phyloP scores from a whole-genome alignment of 1,284 basidiomycete species.

The Abortiporus biennis region DNA sequence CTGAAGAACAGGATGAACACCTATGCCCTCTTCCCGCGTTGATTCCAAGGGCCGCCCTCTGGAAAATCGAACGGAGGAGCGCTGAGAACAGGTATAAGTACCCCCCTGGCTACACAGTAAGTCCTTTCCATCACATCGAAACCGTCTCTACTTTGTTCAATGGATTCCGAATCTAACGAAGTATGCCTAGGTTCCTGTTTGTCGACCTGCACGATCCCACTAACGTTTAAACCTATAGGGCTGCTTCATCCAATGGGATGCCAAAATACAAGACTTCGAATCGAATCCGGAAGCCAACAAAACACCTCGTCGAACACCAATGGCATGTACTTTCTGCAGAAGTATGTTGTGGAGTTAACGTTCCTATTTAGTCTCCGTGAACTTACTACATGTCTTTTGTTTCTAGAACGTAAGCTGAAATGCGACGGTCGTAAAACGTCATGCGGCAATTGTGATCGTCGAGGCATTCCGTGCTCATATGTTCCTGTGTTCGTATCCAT shows the following conservation, averaged over 20 bases:
- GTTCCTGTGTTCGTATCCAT: constrained; percentile 15
- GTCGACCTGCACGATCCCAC: no score
- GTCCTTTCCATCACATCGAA: not conserved
- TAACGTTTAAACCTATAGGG: no score
- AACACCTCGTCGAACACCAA: constrained; percentile 12
- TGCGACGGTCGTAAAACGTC: constrained; percentile 13
- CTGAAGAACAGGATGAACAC: no score
- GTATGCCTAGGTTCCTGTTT: no score
- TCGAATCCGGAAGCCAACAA: constrained; percentile 5
- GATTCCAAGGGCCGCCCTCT: no score
- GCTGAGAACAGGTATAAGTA: constrained; percentile 9
- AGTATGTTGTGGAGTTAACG: constrained; percentile 13
- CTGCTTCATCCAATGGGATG: constrained; percentile 6
- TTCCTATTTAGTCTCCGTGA: not conserved
- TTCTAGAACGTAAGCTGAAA: constrained; percentile 13
- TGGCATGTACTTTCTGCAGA: constrained; percentile 15
- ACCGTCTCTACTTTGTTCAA: not conserved
- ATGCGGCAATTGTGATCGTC: constrained; percentile 13
- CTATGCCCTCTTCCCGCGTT: no score
- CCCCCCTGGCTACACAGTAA: constrained; percentile 1
- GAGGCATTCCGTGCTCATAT: constrained; percentile 12
- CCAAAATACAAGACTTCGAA: constrained; percentile 4
- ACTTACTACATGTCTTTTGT: constrained; percentile 1
- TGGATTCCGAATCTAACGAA: constrained; percentile 4
- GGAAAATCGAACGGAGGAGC: no score